These are phyloP conservation scores for Platismatia glauca DNA, from an alignment of 495 filamentous ascomycete genomes.

Conservation along the genomic window DNA sequence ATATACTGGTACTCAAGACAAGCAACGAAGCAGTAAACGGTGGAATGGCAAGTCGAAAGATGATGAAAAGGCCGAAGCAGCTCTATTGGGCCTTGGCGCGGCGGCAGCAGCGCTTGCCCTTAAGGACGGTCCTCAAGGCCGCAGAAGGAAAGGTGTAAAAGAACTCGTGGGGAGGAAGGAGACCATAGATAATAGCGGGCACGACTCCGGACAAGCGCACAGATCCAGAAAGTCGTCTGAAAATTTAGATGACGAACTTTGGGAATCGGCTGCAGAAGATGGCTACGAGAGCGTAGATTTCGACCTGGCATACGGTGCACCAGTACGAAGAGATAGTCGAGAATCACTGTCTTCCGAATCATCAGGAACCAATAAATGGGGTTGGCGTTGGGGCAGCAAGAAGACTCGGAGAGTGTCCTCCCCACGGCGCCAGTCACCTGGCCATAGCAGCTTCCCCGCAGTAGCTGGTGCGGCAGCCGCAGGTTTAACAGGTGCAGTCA, in stretches of 20 bases:
- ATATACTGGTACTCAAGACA: slow-evolving; percentile 35
- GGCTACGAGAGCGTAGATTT: slow-evolving; percentile 43
- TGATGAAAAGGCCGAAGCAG: slow-evolving; percentile 44
- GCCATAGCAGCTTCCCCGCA: slow-evolving; percentile 8
- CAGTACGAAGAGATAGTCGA: slow-evolving; percentile 33
- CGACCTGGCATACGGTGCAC: slow-evolving; percentile 47
- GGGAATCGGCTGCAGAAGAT: slow-evolving; percentile 52
- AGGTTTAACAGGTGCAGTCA: slow-evolving; percentile 29
- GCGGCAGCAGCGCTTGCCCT: slow-evolving; percentile 49
- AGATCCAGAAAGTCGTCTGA: slow-evolving; percentile 29
- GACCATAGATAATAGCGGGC: slow-evolving; percentile 16
- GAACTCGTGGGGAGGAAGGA: slow-evolving; percentile 36
- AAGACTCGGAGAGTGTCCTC: slow-evolving; percentile 35
- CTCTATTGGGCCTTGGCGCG: slow-evolving; percentile 47
- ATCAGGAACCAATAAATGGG: slow-evolving; percentile 45
- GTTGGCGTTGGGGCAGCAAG: slow-evolving; percentile 50
- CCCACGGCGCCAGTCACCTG: slow-evolving; percentile 2
- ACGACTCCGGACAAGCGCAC: slow-evolving; percentile 6
- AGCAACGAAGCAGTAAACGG: slow-evolving; percentile 29
- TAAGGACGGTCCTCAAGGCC: slow-evolving; percentile 33
- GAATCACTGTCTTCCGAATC: slow-evolving; percentile 48
- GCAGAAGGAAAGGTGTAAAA: slow-evolving; percentile 24
- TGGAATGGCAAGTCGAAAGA: slow-evolving; percentile 30
- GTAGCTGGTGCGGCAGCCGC: slow-evolving; percentile 26
- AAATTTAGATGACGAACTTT: slow-evolving; percentile 43